Conservation (phyloP, 495 filamentous ascomycete species). For the Aspergillus kassunensis region DNA sequence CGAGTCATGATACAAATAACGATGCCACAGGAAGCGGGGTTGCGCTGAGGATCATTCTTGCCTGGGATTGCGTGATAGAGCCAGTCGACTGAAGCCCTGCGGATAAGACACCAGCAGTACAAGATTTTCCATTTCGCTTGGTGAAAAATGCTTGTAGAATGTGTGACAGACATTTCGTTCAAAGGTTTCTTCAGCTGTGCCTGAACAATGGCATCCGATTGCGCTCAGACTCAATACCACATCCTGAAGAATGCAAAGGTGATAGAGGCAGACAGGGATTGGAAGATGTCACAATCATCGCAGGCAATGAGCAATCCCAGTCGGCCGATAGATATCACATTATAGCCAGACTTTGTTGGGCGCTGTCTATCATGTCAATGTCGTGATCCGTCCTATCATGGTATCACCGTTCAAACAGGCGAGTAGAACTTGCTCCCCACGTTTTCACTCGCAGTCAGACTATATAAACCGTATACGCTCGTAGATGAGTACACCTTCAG, state of each 20-base stretch:
- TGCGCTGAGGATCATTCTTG: conserved; percentile 17
- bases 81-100: background rate
- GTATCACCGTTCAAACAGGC: conserved; percentile 6
- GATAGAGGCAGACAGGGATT: too few relatives aligned
- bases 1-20: too few relatives aligned
- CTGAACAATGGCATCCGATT: too few relatives aligned
- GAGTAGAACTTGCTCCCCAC: background rate
- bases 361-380: conserved; percentile 8
- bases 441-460: background rate
- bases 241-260: too few relatives aligned
- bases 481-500: background rate
- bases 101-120: background rate
- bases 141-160: too few relatives aligned
- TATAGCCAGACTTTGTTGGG: too few relatives aligned
- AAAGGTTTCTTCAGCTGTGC: too few relatives aligned
- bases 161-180: too few relatives aligned
- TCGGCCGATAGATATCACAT: background rate
- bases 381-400: conserved; percentile 27
- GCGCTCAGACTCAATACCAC: too few relatives aligned
- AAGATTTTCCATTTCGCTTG: too few relatives aligned
- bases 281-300: conserved; percentile 1
- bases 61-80: conserved; percentile 19
- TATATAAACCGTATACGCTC: background rate
- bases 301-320: background rate
- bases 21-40: conserved; percentile 17